phyloP scores from a whole-genome alignment of 108 stramenopile species.

The Nannochloropsis gaditana region DNA sequence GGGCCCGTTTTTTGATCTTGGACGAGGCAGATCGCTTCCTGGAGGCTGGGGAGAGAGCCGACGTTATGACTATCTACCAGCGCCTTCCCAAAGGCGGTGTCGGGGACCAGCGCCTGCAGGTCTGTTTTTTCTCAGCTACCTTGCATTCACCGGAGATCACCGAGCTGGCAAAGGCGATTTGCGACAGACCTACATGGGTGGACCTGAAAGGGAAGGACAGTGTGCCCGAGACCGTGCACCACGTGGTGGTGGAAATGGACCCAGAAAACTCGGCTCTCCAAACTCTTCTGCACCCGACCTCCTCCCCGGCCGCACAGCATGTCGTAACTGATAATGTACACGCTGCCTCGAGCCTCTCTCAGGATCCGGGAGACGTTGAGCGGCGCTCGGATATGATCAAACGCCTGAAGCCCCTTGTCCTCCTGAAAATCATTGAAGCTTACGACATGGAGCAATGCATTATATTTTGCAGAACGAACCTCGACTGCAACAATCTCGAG shows the following conservation, averaged over 20 bases:
- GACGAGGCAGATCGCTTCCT: constrained; percentile 53
- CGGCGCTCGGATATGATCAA: constrained; percentile 46
- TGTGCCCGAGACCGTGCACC: constrained; percentile 60
- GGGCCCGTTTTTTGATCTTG: constrained; percentile 47
- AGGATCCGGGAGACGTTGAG: neutral
- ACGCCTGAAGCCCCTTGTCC: constrained; percentile 48
- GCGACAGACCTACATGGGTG: constrained; percentile 58
- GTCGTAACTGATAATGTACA: neutral
- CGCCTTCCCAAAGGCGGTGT: constrained; percentile 40
- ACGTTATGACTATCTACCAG: constrained; percentile 38
- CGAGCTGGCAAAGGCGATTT: constrained; percentile 45
- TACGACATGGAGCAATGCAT: constrained; percentile 52
- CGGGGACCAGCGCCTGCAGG: constrained; percentile 54
- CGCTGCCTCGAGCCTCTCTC: neutral
- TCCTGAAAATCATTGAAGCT: constrained; percentile 41
- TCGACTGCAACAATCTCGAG: constrained; percentile 58
- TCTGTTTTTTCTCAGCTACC: constrained; percentile 61
- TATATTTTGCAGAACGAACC: constrained; percentile 58
- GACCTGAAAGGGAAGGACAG: constrained; percentile 57
- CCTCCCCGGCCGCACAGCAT: neutral
- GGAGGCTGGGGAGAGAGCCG: constrained; percentile 35
- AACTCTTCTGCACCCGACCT: neutral
- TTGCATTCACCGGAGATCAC: constrained; percentile 51
- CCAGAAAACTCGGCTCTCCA: constrained; percentile 23
- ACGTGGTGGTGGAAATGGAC: constrained; percentile 55